These are phyloP conservation scores for Gnomoniopsis smithogilvyi DNA, from an alignment of 2,329 filamentous ascomycete genomes.

Conservation along the genomic window DNA sequence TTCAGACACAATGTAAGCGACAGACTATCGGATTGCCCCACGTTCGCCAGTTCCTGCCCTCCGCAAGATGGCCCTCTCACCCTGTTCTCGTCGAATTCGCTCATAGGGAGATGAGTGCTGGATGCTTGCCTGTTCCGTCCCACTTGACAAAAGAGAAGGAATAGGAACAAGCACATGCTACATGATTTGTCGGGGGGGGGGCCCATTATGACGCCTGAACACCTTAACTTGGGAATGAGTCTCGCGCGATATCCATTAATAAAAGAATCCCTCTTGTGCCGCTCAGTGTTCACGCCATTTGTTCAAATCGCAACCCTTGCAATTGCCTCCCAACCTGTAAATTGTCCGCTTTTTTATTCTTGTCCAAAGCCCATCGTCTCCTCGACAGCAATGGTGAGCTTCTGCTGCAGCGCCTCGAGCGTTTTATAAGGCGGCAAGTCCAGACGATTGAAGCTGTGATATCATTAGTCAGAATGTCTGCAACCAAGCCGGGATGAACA, in stretches of 20 bases:
- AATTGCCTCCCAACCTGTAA: background rate
- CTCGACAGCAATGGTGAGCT: slow-evolving; percentile 95
- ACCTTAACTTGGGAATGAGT: slow-evolving; percentile 5
- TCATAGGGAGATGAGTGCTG: background rate
- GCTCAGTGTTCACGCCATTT: background rate
- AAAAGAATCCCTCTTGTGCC: background rate
- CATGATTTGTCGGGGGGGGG: slow-evolving; percentile 1
- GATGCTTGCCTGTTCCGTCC: background rate
- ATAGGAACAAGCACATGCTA: slow-evolving; percentile 8
- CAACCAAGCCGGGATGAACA: background rate
- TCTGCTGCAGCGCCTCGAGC: slow-evolving; percentile 78
- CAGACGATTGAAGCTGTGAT: slow-evolving; percentile 84
- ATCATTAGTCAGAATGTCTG: background rate
- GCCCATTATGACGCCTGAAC: slow-evolving; percentile 15
- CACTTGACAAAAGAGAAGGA: slow-evolving; percentile 1
- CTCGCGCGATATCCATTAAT: slow-evolving; percentile 1
- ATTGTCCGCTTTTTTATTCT: slow-evolving; percentile 60
- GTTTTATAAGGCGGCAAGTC: slow-evolving; percentile 93
- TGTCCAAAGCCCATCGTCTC: slow-evolving; percentile 99
- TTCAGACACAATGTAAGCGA: slow-evolving; percentile 14
- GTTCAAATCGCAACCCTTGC: background rate
- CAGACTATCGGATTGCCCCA: slow-evolving; percentile 8
- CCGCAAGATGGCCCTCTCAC: background rate
- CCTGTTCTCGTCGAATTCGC: background rate
- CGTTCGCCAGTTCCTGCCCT: background rate